phyloP scores from a whole-genome alignment of 2,329 filamentous ascomycete species.

The Aspergillus japonicus region DNA sequence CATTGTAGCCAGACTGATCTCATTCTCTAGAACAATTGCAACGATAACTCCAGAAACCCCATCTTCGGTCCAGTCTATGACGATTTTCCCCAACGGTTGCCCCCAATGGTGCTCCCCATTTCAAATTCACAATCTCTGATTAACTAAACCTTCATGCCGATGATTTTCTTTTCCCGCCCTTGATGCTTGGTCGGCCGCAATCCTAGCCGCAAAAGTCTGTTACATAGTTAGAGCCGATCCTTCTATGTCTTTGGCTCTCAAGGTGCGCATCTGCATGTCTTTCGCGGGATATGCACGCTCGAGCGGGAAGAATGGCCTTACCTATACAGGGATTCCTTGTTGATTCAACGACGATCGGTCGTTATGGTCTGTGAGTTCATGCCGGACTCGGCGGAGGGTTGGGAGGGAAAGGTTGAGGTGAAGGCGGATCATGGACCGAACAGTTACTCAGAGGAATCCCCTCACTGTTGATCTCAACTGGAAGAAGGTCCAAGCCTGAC shows the following conservation, averaged over 20 bases:
- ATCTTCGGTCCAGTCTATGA: neutral
- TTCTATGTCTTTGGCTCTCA: neutral
- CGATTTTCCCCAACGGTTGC: neutral
- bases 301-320: neutral
- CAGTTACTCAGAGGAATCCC: slow-evolving; percentile 1
- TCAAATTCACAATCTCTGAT: neutral
- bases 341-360: too few relatives aligned
- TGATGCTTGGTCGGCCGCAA: neutral
- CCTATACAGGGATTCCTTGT: neutral
- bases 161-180: neutral
- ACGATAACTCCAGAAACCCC: neutral
- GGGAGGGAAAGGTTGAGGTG: slow-evolving; percentile 37
- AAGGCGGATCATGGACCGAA: slow-evolving; percentile 27
- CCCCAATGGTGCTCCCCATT: neutral
- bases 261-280: neutral
- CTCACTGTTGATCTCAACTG: neutral
- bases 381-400: slow-evolving; percentile 43
- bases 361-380: slow-evolving; percentile 13
- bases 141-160: neutral
- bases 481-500: neutral
- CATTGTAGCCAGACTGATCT: neutral
- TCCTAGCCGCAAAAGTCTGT: neutral
- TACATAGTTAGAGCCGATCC: neutral
- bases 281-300: neutral
- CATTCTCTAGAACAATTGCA: neutral